These are phyloP conservation scores for Glarea lozoyensis DNA, from an alignment of 495 filamentous ascomycete genomes.

Conservation along the genomic window DNA sequence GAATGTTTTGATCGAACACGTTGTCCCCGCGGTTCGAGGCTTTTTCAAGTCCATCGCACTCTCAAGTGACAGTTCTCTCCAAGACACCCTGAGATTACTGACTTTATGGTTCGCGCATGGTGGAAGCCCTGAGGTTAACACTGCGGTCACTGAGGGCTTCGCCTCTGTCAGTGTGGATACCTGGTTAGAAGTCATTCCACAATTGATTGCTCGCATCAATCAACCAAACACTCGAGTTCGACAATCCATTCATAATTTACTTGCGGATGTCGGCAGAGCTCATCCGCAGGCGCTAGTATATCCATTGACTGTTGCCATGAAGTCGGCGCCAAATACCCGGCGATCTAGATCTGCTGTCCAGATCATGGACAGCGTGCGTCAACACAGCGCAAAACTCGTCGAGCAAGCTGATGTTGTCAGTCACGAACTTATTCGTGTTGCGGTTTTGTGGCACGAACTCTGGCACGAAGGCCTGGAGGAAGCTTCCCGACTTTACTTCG, in stretches of 20 bases:
- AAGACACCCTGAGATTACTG: constrained; percentile 87
- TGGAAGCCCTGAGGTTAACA: constrained; percentile 77
- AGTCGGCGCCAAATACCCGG: constrained; percentile 65
- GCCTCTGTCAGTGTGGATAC: constrained; percentile 88
- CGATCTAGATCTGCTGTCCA: constrained; percentile 75
- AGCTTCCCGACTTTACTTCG: constrained; percentile 85
- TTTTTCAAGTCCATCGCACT: constrained; percentile 95
- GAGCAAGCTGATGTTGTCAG: constrained; percentile 93
- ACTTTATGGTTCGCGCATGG: constrained; percentile 96
- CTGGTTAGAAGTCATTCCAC: constrained; percentile 96
- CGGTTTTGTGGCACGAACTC: constrained; percentile 94
- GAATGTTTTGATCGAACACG: constrained; percentile 67
- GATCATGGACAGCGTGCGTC: constrained; percentile 97
- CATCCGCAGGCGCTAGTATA: constrained; percentile 99
- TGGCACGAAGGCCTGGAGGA: constrained; percentile 99
- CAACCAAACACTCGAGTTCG: constrained; percentile 82
- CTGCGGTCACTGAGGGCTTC: constrained; percentile 81
- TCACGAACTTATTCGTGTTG: constrained; percentile 89
- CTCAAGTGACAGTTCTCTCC: constrained; percentile 82
- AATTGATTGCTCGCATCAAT: constrained; percentile 94
- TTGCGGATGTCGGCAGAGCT: constrained; percentile 83
- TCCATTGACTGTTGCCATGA: constrained; percentile 96
- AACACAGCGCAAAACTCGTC: constrained; percentile 87
- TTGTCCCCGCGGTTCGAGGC: constrained; percentile 86
- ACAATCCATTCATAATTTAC: constrained; percentile 78